Conservation (phyloP, 129 eudicot species). For the Gnaphalium uliginosum region DNA sequence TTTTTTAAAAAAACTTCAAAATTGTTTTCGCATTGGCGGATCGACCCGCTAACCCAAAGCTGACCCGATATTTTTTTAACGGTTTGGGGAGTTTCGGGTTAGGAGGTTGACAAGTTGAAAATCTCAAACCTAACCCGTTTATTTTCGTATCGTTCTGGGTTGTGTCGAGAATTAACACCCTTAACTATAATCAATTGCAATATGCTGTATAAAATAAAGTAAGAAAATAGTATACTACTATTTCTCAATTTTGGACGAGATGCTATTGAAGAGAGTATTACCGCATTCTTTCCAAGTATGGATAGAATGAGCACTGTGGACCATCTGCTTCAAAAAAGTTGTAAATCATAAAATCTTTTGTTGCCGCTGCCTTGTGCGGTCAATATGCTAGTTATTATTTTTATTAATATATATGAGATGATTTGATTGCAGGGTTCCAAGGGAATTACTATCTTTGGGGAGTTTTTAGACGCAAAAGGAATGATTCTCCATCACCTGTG, state of each 20-base stretch:
- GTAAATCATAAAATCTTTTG: too few species aligned
- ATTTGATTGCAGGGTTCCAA: constrained; percentile 26
- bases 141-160: not conserved
- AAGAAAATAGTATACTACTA: not conserved
- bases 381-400: too few species aligned
- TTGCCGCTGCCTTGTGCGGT: too few species aligned
- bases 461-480: constrained; percentile 49
- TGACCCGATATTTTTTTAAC: not conserved
- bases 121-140: too few species aligned
- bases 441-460: constrained; percentile 42
- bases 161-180: too few species aligned
- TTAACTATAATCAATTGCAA: too few species aligned
- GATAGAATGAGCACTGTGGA: too few species aligned
- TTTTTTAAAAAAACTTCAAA: not conserved
- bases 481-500: constrained; percentile 1
- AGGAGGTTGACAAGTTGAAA: not conserved
- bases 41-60: not conserved
- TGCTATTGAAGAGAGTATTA: too few species aligned
- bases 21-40: not conserved
- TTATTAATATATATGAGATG: not conserved
- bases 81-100: not conserved
- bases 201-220: not conserved
- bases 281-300: too few species aligned
- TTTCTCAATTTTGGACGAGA: not conserved
- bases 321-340: too few species aligned